Evolutionary conservation across 768 basidiomycete genomes (phyloP).

Genomic region (Hortiboletus campestris): DNA sequence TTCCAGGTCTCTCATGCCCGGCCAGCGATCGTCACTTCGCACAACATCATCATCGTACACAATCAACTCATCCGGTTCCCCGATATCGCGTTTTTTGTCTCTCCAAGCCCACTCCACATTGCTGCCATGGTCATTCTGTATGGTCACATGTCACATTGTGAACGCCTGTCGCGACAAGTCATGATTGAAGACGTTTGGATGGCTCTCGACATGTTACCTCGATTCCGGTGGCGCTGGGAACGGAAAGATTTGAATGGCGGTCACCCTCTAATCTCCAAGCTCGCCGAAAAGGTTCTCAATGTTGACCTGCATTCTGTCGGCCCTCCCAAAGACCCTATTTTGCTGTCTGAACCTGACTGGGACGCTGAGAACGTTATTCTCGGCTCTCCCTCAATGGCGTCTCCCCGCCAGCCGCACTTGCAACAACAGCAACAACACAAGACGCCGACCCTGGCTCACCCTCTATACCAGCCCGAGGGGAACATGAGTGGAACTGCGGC

Average conservation of each 20-base stretch:
- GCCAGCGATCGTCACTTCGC: conserved; percentile 78
- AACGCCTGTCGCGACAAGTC: conserved; percentile 58
- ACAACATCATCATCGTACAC: conserved; percentile 85
- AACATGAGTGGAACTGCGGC: conserved; percentile 14
- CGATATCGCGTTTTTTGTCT: conserved; percentile 85
- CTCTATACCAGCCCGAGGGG: conserved; percentile 33
- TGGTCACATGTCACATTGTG: conserved; percentile 79
- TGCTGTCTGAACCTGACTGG: conserved; percentile 46
- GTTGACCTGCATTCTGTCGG: conserved; percentile 63
- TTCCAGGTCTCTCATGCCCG: conserved; percentile 3
- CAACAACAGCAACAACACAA: conserved; percentile 35
- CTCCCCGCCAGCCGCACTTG: conserved; percentile 27
- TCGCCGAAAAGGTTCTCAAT: conserved; percentile 78
- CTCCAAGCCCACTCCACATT: conserved; percentile 85
- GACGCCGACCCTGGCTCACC: conserved; percentile 38
- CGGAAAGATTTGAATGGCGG: conserved; percentile 77
- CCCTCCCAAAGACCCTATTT: conserved; percentile 38
- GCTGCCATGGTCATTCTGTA: conserved; percentile 90
- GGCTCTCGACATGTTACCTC: conserved; percentile 84
- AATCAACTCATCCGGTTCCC: conserved; percentile 82
- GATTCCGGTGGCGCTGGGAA: conserved; percentile 91
- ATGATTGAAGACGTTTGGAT: conserved; percentile 84
- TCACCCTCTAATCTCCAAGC: conserved; percentile 79
- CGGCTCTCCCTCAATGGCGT: conserved; percentile 23
- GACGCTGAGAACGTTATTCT: conserved; percentile 38